A percentile compares a stretch with the other conserved stretches of the same genome.
Conservation (phyloP, 176 grass and related monocot genomes). For the Olyra latifolia region DNA sequence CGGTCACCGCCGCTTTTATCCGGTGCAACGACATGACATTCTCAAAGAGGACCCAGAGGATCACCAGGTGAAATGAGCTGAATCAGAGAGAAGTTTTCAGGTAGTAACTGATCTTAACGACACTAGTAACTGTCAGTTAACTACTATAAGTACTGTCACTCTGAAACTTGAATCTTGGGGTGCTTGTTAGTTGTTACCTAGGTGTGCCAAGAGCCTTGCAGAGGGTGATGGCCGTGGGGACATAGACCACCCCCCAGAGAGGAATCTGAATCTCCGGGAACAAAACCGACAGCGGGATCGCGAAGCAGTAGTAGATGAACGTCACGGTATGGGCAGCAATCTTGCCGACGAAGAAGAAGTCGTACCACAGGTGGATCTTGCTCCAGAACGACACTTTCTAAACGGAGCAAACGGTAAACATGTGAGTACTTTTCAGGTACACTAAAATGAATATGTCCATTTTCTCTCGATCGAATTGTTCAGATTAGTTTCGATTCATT, state of each 20-base stretch:
- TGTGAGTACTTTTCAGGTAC: background rate
- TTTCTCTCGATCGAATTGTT: no score
- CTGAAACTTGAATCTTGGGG: background rate
- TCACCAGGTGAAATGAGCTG: slow-evolving; percentile 90
- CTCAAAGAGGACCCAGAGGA: slow-evolving; percentile 89
- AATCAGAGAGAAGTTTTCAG: background rate
- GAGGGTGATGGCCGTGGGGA: slow-evolving; percentile 84
- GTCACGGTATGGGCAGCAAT: slow-evolving; percentile 83
- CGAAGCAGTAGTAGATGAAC: slow-evolving; percentile 84
- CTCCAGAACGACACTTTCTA: slow-evolving; percentile 75
- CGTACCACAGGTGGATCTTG: slow-evolving; percentile 77
- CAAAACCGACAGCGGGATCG: slow-evolving; percentile 69
- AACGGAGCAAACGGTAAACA: background rate
- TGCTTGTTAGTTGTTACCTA: slow-evolving; percentile 45
- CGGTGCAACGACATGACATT: slow-evolving; percentile 93
- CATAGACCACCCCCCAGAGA: slow-evolving; percentile 76
- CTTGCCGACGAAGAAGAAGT: slow-evolving; percentile 92
- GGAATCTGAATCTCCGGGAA: slow-evolving; percentile 77
- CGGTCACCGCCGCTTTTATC: slow-evolving; percentile 61
- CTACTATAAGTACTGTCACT: background rate
- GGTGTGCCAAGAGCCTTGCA: slow-evolving; percentile 81
- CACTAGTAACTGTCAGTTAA: no score
- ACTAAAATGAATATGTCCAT: no score
- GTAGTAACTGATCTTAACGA: background rate
- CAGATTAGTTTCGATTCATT: no score